Evolutionary conservation across 192 early-diverging fungal species (phyloP).

Genomic region (Mortierella antarctica): DNA sequence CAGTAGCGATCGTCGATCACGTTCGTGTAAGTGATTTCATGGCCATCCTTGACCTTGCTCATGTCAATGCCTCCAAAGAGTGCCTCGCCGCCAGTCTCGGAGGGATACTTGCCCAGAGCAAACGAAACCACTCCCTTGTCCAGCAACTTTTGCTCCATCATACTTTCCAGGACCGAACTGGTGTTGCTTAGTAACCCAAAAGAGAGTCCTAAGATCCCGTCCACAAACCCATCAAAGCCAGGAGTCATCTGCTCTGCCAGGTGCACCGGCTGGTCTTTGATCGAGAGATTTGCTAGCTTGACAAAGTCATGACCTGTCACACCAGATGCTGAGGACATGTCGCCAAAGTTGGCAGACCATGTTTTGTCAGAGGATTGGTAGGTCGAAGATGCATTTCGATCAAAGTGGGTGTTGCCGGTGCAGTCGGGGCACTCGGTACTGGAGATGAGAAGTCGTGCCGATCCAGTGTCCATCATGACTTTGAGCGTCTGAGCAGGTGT

Average conservation of each 20-base stretch:
- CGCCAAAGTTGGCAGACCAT: slow-evolving; percentile 70
- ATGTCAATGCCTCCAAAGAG: slow-evolving; percentile 25
- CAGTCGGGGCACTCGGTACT: slow-evolving; percentile 3
- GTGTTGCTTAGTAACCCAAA: slow-evolving; percentile 54
- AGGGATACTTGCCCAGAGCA: slow-evolving; percentile 56
- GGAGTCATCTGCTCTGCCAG: slow-evolving; percentile 22
- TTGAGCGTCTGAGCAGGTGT: slow-evolving; percentile 71
- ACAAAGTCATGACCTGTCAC: slow-evolving; percentile 59
- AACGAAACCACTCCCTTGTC: slow-evolving; percentile 70
- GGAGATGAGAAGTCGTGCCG: slow-evolving; percentile 54
- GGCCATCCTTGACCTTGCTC: not conserved
- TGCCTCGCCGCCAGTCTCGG: slow-evolving; percentile 14
- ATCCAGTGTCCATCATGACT: slow-evolving; percentile 72
- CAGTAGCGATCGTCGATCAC: slow-evolving; percentile 64
- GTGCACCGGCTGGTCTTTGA: slow-evolving; percentile 64
- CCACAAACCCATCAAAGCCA: slow-evolving; percentile 63
- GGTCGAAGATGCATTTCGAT: slow-evolving; percentile 47
- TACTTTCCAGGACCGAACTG: slow-evolving; percentile 61
- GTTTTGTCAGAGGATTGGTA: slow-evolving; percentile 58
- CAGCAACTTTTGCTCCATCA: slow-evolving; percentile 64
- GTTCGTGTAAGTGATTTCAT: slow-evolving; percentile 4
- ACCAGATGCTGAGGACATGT: slow-evolving; percentile 37
- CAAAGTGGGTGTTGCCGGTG: slow-evolving; percentile 29
- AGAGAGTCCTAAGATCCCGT: slow-evolving; percentile 71
- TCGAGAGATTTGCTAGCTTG: slow-evolving; percentile 61